A percentile compares a stretch with the other conserved stretches of the same genome.
Evolutionary conservation across 163 green algal species (phyloP).

Genomic region (Coccomyxa subellipsoidea): DNA sequence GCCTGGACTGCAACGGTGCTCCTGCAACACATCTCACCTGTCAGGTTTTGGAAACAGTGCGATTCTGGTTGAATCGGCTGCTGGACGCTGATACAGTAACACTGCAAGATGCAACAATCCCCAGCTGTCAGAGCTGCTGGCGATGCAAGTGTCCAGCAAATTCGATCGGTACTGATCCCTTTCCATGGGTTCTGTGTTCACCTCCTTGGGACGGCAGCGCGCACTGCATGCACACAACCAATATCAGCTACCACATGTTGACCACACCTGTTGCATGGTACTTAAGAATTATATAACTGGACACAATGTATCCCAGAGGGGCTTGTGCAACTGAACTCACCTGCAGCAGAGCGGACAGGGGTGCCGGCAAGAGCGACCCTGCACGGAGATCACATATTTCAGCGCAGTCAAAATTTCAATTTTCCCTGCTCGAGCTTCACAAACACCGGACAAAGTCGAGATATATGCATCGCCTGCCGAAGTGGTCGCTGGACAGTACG

Average conservation of each 20-base stretch:
- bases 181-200: slow-evolving; percentile 59
- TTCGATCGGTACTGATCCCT: slow-evolving; percentile 28
- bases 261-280: too few relatives aligned
- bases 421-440: not conserved
- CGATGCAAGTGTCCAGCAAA: not conserved
- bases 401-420: not conserved
- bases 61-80: too few relatives aligned
- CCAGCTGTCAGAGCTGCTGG: too few relatives aligned
- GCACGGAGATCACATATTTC: slow-evolving; percentile 9
- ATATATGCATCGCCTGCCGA: not conserved
- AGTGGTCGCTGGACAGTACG: not conserved
- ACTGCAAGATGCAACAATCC: too few relatives aligned
- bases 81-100: too few relatives aligned
- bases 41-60: too few relatives aligned
- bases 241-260: too few relatives aligned
- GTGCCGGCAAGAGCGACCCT: slow-evolving; percentile 15
- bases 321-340: not conserved
- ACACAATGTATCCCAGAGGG: not conserved
- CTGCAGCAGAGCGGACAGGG: not conserved
- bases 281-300: too few relatives aligned
- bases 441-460: not conserved
- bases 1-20: not conserved
- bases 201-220: slow-evolving; percentile 58
- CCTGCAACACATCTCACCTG: not conserved
- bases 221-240: not conserved